These are phyloP conservation scores for Vanderwaltozyma verrucispora DNA, from an alignment of 805 yeast genomes.

Conservation along the genomic window DNA sequence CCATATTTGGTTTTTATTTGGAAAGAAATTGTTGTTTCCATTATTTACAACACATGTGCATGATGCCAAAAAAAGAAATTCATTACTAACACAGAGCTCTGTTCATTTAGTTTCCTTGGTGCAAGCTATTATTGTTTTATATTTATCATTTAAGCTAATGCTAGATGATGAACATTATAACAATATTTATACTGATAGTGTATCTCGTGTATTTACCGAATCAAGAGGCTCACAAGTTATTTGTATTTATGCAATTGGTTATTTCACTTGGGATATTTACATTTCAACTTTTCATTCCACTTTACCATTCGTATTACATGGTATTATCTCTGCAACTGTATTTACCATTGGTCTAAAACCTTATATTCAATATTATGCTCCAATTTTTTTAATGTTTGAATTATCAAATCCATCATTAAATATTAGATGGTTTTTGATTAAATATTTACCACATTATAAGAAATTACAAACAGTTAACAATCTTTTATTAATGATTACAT, in stretches of 20 bases:
- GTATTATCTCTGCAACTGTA: conserved; percentile 63
- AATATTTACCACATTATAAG: conserved; percentile 16
- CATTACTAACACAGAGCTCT: conserved; percentile 21
- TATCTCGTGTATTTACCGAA: conserved; percentile 19
- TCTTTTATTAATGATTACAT: conserved; percentile 46
- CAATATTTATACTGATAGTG: conserved; percentile 11
- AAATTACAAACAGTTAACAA: conserved; percentile 37
- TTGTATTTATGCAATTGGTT: conserved; percentile 48
- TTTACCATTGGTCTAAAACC: conserved; percentile 58
- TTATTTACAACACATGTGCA: neutral
- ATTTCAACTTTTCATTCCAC: conserved; percentile 50
- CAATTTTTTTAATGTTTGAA: conserved; percentile 73
- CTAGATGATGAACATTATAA: conserved; percentile 4
- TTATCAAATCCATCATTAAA: conserved; percentile 84
- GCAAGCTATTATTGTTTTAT: conserved; percentile 61
- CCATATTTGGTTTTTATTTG: conserved; percentile 21
- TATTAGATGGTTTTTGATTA: conserved; percentile 67
- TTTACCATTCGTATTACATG: conserved; percentile 63
- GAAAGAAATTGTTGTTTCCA: conserved; percentile 23
- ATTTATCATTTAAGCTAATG: conserved; percentile 25
- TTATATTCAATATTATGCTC: conserved; percentile 66
- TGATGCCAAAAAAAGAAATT: conserved; percentile 5
- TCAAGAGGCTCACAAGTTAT: conserved; percentile 20
- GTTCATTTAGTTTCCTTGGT: conserved; percentile 75
- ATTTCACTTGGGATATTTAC: conserved; percentile 74